These are phyloP conservation scores for Cladosporium sp. DNA, from an alignment of 2,329 filamentous ascomycete genomes.

Conservation along the genomic window DNA sequence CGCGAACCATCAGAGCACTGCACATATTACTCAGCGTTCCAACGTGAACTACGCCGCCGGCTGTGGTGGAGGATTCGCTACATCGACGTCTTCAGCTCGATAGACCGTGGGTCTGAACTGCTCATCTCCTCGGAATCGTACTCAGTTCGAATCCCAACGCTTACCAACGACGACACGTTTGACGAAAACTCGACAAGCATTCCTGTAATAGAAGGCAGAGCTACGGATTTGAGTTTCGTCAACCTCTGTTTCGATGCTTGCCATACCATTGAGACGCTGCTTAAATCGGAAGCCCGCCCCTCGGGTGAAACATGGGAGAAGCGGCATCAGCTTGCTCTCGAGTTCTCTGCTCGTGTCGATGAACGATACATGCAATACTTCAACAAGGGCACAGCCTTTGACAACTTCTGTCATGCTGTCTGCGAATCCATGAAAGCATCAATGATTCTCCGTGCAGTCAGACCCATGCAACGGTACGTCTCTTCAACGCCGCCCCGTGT, in stretches of 20 bases:
- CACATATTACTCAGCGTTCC: constrained; percentile 26
- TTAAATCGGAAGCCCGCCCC: constrained; percentile 6
- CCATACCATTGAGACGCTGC: constrained; percentile 5
- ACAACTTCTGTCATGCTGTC: constrained; percentile 27
- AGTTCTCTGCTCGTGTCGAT: constrained; percentile 26
- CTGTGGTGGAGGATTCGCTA: constrained; percentile 36
- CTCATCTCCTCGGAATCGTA: constrained; percentile 29
- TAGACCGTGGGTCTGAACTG: constrained; percentile 35
- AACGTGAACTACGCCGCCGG: constrained; percentile 35
- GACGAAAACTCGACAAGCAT: constrained; percentile 27
- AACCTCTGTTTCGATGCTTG: constrained; percentile 21
- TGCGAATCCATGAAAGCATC: constrained; percentile 30
- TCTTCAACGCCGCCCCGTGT: constrained; percentile 31
- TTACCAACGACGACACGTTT: constrained; percentile 37
- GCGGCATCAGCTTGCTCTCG: constrained; percentile 32
- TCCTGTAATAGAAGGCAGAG: constrained; percentile 23
- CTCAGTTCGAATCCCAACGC: constrained; percentile 29
- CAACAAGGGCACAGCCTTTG: constrained; percentile 25
- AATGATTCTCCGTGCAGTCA: constrained; percentile 33
- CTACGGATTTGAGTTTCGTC: constrained; percentile 36
- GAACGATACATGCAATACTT: constrained; percentile 31
- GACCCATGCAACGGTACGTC: constrained; percentile 30
- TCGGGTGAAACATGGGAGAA: constrained; percentile 31
- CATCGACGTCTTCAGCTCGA: constrained; percentile 32
- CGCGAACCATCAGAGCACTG: constrained; percentile 26